Evolutionary conservation across 2,329 filamentous ascomycete species (phyloP), one percentile per base, ranked within the genome.

Genomic region (Phaeoacremonium minimum): DNA sequence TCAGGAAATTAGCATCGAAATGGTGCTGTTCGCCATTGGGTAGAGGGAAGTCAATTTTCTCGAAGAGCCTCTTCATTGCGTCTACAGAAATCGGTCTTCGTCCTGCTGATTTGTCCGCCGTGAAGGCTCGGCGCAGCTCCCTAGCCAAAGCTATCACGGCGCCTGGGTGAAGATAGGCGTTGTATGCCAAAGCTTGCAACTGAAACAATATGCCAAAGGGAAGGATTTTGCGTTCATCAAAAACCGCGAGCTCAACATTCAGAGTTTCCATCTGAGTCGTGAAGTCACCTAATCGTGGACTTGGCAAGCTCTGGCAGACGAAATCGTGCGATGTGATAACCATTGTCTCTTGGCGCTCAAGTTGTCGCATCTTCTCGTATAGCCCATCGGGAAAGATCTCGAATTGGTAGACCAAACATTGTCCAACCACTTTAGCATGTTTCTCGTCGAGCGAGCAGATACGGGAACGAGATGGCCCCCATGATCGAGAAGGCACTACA

Each of bases 131-230:
- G 4, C 56, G 51, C 2, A 84, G 59, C 2, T 61, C 44, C 0
- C 59, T 50, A 2, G 79, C 53, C 5, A 87, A 49, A 2, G 51
- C 42, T 1, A 63, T 32, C 0, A 78, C 74, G 2, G 61, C 72
- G 1, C 50, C 46, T 0, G 84, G 83, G 11, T 76, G 63, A 2
- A 88, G 63, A 37, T 73, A 77, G 15, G 75, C 77, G 45, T 85
- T 84, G 47, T 71, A 66, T 1, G 80, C 76, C 5, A 90, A 58
- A 13, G 69, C 71, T 34, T 83, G 72, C 5, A 86, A 60, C 46
- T 85, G 81, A 47, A 79, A 85, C 6, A 76, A 63, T 1, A 81
- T 49, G 0, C 59, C 52, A 43, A 80, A 86, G 5, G 74, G 60
- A 38, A 77, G 46, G 2, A 44, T 35, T 16, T 54, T 37, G 31